Base-by-base conservation (phyloP, 441 rosid species). In the Populus hybrid region DNA sequence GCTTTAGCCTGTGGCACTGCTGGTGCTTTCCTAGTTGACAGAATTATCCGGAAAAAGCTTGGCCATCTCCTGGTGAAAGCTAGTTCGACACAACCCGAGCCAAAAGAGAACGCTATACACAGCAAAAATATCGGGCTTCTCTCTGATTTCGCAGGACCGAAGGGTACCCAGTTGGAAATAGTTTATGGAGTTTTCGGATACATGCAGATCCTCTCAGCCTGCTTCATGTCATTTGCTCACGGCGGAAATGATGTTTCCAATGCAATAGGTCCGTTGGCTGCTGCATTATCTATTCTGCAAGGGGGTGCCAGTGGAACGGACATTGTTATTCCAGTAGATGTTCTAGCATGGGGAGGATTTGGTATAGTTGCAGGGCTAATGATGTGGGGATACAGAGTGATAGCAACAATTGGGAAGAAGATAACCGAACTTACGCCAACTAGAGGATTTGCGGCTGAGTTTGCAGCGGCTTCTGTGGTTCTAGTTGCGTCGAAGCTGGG, bases 211-310 rank as follows among this genome's bases (percentile, higher is more conserved):
- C 92, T 93, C 71, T 97, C 99, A 34, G 99, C 98, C 64, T 97
- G 99, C 88, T 97, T 97, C 86, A 97, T 97, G 99, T 97, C 98
- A n/a, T 94, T 97, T 82, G 98, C 98, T 5, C 99, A 97, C 32
- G 99, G 99, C 21, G 99, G 99, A 32, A 97, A 93, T 67, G 98
- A 97, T 77, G 98, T 97, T 21, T 91, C 99, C 69, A 97, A 97
- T 67, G 99, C 98, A 6, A 97, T 97, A 68, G 98, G 99, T 50
- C 99, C 99, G 10, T 81, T 97, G 82, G 99, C 98, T 5, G 97
- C 91, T 40, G 99, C 99, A 5, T 81, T 97, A 67, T 90, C 97
- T 2, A 94, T 97, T 73, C 93, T 97, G 26, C 98, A 97, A 0
- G 94, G 92, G 0, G 90, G 89, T 67, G 86, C 88, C 59, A 86